Conservation (phyloP, 202 grass and related monocot genomes). For the Alloteropsis angusta region DNA sequence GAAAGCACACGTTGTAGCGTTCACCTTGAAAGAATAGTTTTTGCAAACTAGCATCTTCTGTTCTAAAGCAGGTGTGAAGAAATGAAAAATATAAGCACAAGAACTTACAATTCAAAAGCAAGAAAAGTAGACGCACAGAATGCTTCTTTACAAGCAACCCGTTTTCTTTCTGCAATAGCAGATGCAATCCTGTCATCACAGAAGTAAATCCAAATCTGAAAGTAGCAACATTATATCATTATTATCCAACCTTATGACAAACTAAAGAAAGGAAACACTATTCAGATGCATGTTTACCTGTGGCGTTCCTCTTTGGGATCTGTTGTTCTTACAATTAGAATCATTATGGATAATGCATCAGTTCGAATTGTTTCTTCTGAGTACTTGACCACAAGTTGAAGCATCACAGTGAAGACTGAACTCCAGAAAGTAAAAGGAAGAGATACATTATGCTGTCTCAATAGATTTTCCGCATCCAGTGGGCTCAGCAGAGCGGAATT, state of each 20-base stretch:
- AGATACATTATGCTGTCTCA: constrained; percentile 19
- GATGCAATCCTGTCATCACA: constrained; percentile 56
- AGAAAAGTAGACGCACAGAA: constrained; percentile 76
- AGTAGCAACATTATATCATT: constrained; percentile 17
- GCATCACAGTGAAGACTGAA: constrained; percentile 45
- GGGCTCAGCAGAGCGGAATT: not conserved
- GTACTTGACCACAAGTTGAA: constrained; percentile 42
- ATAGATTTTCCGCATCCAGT: constrained; percentile 21
- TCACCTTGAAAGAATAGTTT: constrained; percentile 5
- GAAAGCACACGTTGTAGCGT: not conserved
- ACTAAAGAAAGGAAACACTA: constrained; percentile 26
- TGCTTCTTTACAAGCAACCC: constrained; percentile 64
- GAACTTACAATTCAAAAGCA: constrained; percentile 88
- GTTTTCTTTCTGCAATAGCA: constrained; percentile 62
- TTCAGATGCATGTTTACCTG: constrained; percentile 45
- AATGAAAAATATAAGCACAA: constrained; percentile 1
- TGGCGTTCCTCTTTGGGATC: constrained; percentile 48
- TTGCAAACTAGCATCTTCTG: constrained; percentile 1
- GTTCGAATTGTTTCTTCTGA: constrained; percentile 39
- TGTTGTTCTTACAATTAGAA: constrained; percentile 62
- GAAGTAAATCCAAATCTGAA: constrained; percentile 63
- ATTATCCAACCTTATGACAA: not conserved
- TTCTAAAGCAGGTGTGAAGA: constrained; percentile 12
- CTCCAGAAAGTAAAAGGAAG: constrained; percentile 55
- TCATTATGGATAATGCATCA: constrained; percentile 76